Evolutionary conservation across 306 rosid species (phyloP).

Genomic region (Nissolia schottii): DNA sequence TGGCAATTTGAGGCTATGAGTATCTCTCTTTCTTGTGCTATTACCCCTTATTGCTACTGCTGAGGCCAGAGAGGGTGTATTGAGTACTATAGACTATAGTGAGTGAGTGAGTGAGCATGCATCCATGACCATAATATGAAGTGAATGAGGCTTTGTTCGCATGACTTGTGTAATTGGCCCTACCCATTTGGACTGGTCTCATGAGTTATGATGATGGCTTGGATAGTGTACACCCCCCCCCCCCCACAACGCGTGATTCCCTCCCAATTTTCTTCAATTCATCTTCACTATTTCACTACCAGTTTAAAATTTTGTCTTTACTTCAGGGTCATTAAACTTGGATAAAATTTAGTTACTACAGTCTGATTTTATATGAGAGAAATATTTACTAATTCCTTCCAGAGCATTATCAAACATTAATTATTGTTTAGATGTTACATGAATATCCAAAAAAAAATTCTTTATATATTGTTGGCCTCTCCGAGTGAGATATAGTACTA

Average conservation of each 20-base stretch:
- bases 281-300: not conserved
- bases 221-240: constrained; percentile 14
- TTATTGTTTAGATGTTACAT: too few relatives aligned
- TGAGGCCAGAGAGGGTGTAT: not conserved
- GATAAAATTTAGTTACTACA: too few relatives aligned
- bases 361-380: too few relatives aligned
- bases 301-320: constrained; percentile 22
- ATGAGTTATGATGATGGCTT: constrained; percentile 25
- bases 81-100: too few relatives aligned
- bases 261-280: constrained; percentile 33
- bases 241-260: constrained; percentile 47
- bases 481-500: too few relatives aligned
- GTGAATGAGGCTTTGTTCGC: not conserved
- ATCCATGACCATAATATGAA: not conserved
- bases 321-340: too few relatives aligned
- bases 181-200: constrained; percentile 29
- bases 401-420: too few relatives aligned
- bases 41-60: too few relatives aligned
- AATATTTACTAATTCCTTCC: too few relatives aligned
- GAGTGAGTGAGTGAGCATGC: not conserved
- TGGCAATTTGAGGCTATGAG: not conserved
- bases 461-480: too few relatives aligned
- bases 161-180: constrained; percentile 33
- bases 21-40: not conserved
- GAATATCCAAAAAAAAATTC: too few relatives aligned